Base-by-base conservation (phyloP, 2,329 filamentous ascomycete genomes). In the Trichoderma lentiforme region DNA sequence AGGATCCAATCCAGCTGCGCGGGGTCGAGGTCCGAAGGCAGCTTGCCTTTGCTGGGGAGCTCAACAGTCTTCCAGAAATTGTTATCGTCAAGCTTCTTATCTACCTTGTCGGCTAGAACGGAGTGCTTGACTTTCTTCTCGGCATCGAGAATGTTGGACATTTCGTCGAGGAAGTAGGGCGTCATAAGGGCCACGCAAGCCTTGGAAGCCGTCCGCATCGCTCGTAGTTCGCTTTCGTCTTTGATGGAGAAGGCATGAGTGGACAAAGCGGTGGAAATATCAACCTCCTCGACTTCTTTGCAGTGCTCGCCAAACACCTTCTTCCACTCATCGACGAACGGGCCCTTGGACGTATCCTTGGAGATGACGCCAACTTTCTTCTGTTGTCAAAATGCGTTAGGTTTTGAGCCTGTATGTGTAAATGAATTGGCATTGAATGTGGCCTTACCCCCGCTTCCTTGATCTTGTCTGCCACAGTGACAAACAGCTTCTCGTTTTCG, bases 91-190 rank as follows among this genome's bases (percentile, higher is more conserved):
- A 99, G 91, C 84, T 98, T 98, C 78, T 90, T 89, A 76, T 95
- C 91, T 36, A 99, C 92, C 82, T 95, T 96, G 77, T 93, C 90
- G n/a, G 93, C 91, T 8, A 99, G 87, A 2, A 88, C 87, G 75
- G 91, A 93, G 83, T 99, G 96, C 74, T 94, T 96, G 79, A 98
- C 94, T 80, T 97, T 97, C 86, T 97, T 98, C 82, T 98, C 97
- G 76, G 95, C 92, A 79, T 99, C 96, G 73, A 99, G 89, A 67
- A 98, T 92, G 76, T 93, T 92, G 65, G 95, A 97, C 95, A 99
- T 98, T 81, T 98, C 95, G 79, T 99, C 96, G 75, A 99, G 91
- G 81, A 98, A 98, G 82, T 96, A 99, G 73, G 95, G 94, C 65
- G 94, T 94, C 91, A 98, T 97, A 73, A 98, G 86, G 72, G 94